These are phyloP conservation scores for Alternaria angustiovoidea DNA, from an alignment of 2,329 filamentous ascomycete species.

Conservation along the genomic window DNA sequence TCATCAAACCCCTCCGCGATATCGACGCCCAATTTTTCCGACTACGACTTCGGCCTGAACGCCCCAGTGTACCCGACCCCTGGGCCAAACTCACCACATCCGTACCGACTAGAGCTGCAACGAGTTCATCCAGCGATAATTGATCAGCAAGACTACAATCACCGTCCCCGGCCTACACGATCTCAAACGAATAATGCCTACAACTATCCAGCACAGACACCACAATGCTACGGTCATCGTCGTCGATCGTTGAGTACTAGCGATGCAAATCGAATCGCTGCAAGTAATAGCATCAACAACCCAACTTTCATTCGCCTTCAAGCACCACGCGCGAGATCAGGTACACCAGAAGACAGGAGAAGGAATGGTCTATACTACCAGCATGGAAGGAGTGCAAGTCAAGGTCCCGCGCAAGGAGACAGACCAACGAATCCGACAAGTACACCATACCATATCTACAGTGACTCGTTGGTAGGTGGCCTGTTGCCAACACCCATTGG, in stretches of 20 bases:
- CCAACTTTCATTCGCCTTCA: constrained; percentile 37
- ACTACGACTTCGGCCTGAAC: constrained; percentile 19
- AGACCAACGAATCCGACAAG: constrained; percentile 12
- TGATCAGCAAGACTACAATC: constrained; percentile 1
- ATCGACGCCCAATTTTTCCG: constrained; percentile 22
- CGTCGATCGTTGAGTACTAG: constrained; percentile 43
- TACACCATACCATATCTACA: constrained; percentile 14
- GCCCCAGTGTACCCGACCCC: constrained; percentile 21
- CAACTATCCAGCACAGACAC: constrained; percentile 6
- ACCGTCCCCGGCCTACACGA: constrained; percentile 13
- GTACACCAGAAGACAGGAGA: constrained; percentile 10
- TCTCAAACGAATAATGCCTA: constrained; percentile 14
- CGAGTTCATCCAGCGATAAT: constrained; percentile 9
- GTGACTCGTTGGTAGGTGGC: constrained; percentile 5
- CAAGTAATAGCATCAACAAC: constrained; percentile 13
- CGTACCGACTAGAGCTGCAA: constrained; percentile 28
- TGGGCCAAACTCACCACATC: constrained; percentile 19
- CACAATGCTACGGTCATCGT: constrained; percentile 23
- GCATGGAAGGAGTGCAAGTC: constrained; percentile 17
- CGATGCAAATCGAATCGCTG: constrained; percentile 24
- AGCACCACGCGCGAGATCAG: constrained; percentile 19
- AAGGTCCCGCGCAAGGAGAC: constrained; percentile 5
- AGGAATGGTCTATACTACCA: constrained; percentile 5
- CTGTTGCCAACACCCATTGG: constrained; percentile 25
- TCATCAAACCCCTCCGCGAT: constrained; percentile 13